Evolutionary conservation across 208 protist species (phyloP), one percentile per base, ranked within the genome.

Genomic region (Tritrichomonas musculus): DNA sequence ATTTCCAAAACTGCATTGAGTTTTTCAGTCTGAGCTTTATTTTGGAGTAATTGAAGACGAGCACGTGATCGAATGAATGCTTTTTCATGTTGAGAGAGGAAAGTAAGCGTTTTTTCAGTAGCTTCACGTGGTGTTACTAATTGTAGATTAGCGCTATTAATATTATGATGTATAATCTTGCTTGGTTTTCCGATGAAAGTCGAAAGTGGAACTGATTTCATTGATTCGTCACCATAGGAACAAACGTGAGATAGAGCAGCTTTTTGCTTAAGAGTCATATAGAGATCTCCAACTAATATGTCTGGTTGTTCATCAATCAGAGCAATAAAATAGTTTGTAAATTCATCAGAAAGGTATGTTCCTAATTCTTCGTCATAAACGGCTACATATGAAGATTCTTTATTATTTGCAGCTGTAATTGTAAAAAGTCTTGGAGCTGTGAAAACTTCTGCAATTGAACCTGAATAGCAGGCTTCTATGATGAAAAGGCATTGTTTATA

Each of bases 391-490:
- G 69, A 77, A 9, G 69, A 77, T 44, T 77, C 77, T 9, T 88
- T 20, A 57, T 88, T 47, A 27, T 57, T 57, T 5, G 77, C 5
- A 57, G 77, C 41, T 88, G 77, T 88, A 41, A 57, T 53, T 27
- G 39, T 57, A 33, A 57, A 88, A 33, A 88, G 13, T 0, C 57
- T 88, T 88, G 77, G 77, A 88, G 57, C n/a, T 17, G 14, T 49
- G 17, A 88, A 5, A 39, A 60, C 47, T 0, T 88, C 44, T 60
- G 77, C 77, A n/a, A 88, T 36, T 44, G 77, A 88, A 30, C 77
- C 77, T 57, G 77, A 41, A 47, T 55, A 88, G 77, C 77, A 88
- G 47, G 77, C 41, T 57, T 41, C 39, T 25, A 88, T 88, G 53
- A 33, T 17, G 47, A 88, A 88, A 33, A 88, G 57, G 41, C 13